phyloP scores from a whole-genome alignment of 768 basidiomycete species.

The Mycena latifolia region DNA sequence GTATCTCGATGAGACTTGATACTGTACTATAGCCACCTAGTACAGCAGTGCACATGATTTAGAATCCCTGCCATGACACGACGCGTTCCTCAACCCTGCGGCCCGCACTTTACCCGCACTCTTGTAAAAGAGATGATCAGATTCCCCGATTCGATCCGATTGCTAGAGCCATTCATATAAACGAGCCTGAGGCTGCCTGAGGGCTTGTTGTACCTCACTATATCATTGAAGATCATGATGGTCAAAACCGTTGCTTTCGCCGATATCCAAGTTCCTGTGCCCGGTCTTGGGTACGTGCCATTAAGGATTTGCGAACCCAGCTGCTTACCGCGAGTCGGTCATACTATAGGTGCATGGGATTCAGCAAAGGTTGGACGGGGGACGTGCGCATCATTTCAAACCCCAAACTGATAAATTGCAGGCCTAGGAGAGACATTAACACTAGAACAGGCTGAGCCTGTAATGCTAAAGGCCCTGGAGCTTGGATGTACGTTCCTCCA shows the following conservation, averaged over 20 bases:
- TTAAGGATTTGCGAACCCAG: neutral
- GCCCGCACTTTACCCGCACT: too few relatives aligned
- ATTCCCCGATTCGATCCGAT: too few relatives aligned
- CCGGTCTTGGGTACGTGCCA: neutral
- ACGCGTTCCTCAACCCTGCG: too few relatives aligned
- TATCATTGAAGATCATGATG: too few relatives aligned
- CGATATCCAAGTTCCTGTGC: neutral
- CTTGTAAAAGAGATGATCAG: too few relatives aligned
- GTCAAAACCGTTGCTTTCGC: neutral
- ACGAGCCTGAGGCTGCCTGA: too few relatives aligned
- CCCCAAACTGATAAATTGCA: neutral
- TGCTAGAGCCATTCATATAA: too few relatives aligned
- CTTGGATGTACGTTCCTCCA: neutral
- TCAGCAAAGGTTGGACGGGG: neutral
- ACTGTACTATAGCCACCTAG: too few relatives aligned
- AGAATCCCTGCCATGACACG: too few relatives aligned
- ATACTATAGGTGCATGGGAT: neutral
- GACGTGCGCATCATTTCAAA: neutral
- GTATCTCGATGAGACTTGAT: too few relatives aligned
- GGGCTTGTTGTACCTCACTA: too few relatives aligned
- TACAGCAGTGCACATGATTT: too few relatives aligned
- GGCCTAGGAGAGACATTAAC: neutral
- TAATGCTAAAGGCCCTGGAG: neutral
- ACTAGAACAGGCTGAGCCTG: constrained; percentile 1
- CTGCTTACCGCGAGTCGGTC: neutral